phyloP scores from a whole-genome alignment of 495 filamentous ascomycete genomes.

The Penicillium steckii region DNA sequence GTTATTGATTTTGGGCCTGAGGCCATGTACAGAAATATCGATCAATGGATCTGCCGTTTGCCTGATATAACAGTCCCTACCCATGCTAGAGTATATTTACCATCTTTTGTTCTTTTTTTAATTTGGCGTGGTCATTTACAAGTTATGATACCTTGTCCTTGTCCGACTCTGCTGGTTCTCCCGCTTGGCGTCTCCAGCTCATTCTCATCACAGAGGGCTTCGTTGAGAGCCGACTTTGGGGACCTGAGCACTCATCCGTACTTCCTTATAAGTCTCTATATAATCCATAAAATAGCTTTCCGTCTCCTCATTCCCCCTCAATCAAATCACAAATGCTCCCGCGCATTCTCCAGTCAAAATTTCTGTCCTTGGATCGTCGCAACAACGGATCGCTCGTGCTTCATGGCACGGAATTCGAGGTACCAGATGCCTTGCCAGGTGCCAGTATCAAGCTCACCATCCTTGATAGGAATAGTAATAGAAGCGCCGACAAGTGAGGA shows the following conservation, averaged over 20 bases:
- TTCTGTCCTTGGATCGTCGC: slow-evolving; percentile 96
- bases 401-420: slow-evolving; percentile 79
- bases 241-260: background rate
- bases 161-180: no score
- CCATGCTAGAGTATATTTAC: background rate
- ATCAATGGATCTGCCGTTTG: slow-evolving; percentile 30
- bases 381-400: slow-evolving; percentile 76
- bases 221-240: no score
- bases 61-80: no score
- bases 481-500: slow-evolving; percentile 83
- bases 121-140: no score
- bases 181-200: background rate
- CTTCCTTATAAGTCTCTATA: background rate
- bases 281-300: no score
- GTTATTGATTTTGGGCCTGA: slow-evolving; percentile 29
- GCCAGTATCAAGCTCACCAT: slow-evolving; percentile 72
- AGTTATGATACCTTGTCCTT: no score
- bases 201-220: no score
- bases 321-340: slow-evolving; percentile 19
- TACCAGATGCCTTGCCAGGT: slow-evolving; percentile 91
- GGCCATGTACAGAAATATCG: slow-evolving; percentile 36
- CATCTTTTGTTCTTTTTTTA: background rate
- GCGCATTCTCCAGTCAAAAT: slow-evolving; percentile 40
- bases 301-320: background rate
- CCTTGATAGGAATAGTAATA: slow-evolving; percentile 82